phyloP scores from a whole-genome alignment of 2,329 filamentous ascomycete species.

The Calonectria henricotiae region DNA sequence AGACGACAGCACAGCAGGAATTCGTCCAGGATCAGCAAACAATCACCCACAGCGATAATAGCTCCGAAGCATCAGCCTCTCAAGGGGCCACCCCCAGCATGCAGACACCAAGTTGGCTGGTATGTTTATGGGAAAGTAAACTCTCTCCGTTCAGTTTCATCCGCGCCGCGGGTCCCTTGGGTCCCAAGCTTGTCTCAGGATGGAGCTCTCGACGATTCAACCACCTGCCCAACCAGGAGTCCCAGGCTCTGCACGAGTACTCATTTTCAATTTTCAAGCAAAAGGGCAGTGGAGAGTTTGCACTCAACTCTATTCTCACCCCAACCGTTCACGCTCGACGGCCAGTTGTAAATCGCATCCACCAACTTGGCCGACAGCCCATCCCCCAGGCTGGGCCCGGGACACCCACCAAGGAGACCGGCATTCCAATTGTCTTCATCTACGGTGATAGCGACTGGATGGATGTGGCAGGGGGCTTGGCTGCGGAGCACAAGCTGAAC shows the following conservation, averaged over 20 bases:
- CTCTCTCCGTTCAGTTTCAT: constrained; percentile 95
- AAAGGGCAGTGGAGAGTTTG: constrained; percentile 93
- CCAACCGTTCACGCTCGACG: constrained; percentile 93
- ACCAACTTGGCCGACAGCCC: constrained; percentile 84
- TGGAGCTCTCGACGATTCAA: constrained; percentile 98
- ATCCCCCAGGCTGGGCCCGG: constrained; percentile 54
- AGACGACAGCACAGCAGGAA: constrained; percentile 83
- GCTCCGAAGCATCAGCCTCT: constrained; percentile 59
- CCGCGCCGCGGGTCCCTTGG: constrained; percentile 89
- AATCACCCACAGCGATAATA: constrained; percentile 64
- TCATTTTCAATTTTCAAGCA: constrained; percentile 95
- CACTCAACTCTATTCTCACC: constrained; percentile 90
- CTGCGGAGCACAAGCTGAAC: constrained; percentile 84
- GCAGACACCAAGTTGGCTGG: constrained; percentile 77
- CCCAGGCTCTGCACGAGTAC: constrained; percentile 90
- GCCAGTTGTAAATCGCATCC: constrained; percentile 89
- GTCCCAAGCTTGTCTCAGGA: constrained; percentile 91
- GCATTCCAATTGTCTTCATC: constrained; percentile 90
- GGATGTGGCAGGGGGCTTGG: constrained; percentile 90
- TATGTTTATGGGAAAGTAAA: constrained; percentile 97
- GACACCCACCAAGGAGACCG: constrained; percentile 67
- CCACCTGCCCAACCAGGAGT: constrained; percentile 85
- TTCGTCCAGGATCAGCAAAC: constrained; percentile 81
- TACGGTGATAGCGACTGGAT: constrained; percentile 99
- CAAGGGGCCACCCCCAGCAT: constrained; percentile 44